Conservation (phyloP, 2,329 filamentous ascomycete genomes). For the Fusarium lyarnte region DNA sequence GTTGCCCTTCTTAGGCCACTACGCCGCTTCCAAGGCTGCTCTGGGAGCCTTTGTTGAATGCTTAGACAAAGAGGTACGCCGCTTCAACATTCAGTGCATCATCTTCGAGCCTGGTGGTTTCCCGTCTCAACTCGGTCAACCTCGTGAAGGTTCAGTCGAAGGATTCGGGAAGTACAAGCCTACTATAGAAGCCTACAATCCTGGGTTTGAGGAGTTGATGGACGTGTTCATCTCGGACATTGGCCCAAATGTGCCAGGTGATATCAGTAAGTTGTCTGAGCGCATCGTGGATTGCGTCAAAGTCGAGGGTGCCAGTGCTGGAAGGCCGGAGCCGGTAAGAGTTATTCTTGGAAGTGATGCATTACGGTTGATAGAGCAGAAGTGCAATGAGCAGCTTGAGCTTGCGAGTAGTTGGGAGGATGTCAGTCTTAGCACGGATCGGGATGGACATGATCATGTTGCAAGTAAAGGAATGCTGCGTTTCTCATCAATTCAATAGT, state of each 20-base stretch:
- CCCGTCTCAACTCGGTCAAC: background rate
- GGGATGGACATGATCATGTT: background rate
- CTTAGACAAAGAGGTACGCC: background rate
- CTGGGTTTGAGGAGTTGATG: background rate
- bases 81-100: background rate
- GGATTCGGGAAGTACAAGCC: background rate
- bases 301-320: background rate
- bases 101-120: conserved; percentile 3
- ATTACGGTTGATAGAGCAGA: background rate
- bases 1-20: conserved; percentile 1
- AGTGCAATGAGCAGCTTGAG: conserved; percentile 3
- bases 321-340: background rate
- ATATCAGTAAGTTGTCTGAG: background rate
- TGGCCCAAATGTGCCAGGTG: background rate
- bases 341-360: conserved; percentile 3
- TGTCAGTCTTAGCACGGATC: background rate
- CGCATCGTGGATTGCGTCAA: background rate
- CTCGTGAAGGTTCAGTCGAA: background rate
- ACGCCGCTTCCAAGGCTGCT: conserved; percentile 9
- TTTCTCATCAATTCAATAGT: background rate
- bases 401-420: background rate
- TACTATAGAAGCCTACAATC: background rate
- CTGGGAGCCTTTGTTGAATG: background rate
- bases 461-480: conserved; percentile 7
- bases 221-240: background rate